Percentiles rank a stretch among this genome's conserved stretches.
phyloP scores from a whole-genome alignment of 495 filamentous ascomycete genomes.

The Penicillium daleae region DNA sequence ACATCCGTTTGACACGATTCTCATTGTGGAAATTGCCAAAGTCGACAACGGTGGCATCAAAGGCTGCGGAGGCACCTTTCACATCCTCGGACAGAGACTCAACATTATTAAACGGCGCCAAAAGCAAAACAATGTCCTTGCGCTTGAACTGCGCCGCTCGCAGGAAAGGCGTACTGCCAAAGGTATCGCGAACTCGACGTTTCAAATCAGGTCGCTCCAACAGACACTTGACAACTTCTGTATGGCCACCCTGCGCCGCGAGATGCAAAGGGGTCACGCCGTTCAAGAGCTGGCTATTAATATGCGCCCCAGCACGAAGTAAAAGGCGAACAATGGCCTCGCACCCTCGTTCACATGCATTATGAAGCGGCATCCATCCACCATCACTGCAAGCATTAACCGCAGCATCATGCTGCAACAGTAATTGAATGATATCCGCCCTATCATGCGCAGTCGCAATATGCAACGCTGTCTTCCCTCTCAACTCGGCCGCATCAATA shows the following conservation, averaged over 20 bases:
- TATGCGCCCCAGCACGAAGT: conserved; percentile 53
- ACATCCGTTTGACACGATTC: conserved; percentile 56
- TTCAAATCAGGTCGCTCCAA: conserved; percentile 52
- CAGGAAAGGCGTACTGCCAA: conserved; percentile 63
- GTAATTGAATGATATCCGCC: conserved; percentile 57
- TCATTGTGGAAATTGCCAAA: conserved; percentile 70
- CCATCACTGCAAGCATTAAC: conserved; percentile 61
- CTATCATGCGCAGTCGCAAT: conserved; percentile 58
- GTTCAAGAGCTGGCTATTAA: conserved; percentile 59
- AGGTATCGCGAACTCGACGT: conserved; percentile 56
- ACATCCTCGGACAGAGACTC: conserved; percentile 57
- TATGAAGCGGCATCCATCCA: conserved; percentile 67
- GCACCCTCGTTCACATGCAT: conserved; percentile 61
- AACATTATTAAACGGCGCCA: conserved; percentile 59
- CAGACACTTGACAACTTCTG: conserved; percentile 59
- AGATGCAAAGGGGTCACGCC: conserved; percentile 65
- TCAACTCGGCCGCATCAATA: conserved; percentile 56
- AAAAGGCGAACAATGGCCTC: conserved; percentile 53
- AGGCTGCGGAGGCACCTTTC: conserved; percentile 59
- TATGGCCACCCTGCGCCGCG: conserved; percentile 63
- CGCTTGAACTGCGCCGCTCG: conserved; percentile 62
- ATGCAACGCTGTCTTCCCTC: conserved; percentile 65
- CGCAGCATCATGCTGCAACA: conserved; percentile 56
- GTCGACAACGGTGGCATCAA: conserved; percentile 70
- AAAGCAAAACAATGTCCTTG: conserved; percentile 58